phyloP scores from a whole-genome alignment of 768 basidiomycete species.

The Mycena pura region DNA sequence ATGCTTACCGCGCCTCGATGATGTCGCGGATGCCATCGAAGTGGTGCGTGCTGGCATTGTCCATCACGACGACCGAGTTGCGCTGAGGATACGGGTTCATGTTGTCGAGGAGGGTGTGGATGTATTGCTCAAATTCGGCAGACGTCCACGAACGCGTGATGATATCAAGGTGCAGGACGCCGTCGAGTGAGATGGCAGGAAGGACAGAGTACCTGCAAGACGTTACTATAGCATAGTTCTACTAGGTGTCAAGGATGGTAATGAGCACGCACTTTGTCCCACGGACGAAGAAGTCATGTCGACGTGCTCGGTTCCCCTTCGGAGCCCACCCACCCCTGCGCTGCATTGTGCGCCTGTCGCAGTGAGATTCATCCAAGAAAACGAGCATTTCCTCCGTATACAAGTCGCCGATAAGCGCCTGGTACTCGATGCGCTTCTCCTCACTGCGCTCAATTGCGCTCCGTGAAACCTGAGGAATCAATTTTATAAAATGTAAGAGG shows the following conservation, averaged over 20 bases:
- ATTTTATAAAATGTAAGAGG: neutral
- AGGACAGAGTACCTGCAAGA: constrained; percentile 39
- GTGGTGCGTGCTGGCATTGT: constrained; percentile 37
- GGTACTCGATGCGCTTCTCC: constrained; percentile 19
- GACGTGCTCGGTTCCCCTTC: constrained; percentile 28
- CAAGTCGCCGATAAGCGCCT: constrained; percentile 19
- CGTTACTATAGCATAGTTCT: constrained; percentile 27
- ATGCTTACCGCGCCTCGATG: constrained; percentile 24
- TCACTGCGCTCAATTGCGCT: constrained; percentile 28
- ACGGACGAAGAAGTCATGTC: constrained; percentile 35
- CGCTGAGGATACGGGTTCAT: constrained; percentile 40
- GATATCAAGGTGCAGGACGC: constrained; percentile 37
- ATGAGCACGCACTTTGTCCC: constrained; percentile 30
- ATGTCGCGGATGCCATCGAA: constrained; percentile 29
- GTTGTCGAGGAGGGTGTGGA: constrained; percentile 28
- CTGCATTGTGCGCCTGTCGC: constrained; percentile 33
- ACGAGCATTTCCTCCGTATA: constrained; percentile 31
- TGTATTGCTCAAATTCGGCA: constrained; percentile 29
- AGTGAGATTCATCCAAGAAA: constrained; percentile 39
- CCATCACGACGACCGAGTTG: no score
- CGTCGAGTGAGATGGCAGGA: constrained; percentile 39
- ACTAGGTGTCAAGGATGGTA: constrained; percentile 1
- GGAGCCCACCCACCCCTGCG: constrained; percentile 33
- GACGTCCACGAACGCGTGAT: constrained; percentile 34
- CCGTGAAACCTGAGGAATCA: constrained; percentile 22